Conservation (phyloP, 83 land plant genomes). For the Thuja plicata region DNA sequence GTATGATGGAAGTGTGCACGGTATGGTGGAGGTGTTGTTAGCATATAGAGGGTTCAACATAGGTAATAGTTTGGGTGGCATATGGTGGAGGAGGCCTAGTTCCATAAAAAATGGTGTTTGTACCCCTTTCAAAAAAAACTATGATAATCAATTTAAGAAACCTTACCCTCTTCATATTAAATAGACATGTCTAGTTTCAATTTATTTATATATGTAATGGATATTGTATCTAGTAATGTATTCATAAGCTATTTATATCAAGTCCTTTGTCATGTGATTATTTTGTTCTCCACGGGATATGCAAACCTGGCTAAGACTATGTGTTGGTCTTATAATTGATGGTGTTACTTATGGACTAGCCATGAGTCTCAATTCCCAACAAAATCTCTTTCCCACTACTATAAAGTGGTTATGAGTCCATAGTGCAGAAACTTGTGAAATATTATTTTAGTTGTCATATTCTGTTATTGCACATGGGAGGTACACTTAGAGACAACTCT, state of each 20-base stretch:
- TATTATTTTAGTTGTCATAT: background rate
- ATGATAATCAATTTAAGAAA: too few species aligned
- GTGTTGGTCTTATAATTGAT: background rate
- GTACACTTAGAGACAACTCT: background rate
- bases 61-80: too few species aligned
- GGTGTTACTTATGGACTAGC: background rate
- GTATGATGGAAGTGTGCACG: too few species aligned
- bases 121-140: too few species aligned
- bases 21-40: too few species aligned
- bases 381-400: background rate
- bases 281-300: background rate
- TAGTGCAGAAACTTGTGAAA: background rate
- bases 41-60: too few species aligned
- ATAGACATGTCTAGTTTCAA: too few species aligned
- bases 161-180: too few species aligned
- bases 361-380: background rate
- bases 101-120: too few species aligned
- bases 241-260: background rate
- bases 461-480: background rate
- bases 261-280: background rate
- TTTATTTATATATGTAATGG: background rate
- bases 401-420: background rate
- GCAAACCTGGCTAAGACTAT: background rate
- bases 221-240: background rate
- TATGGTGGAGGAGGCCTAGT: too few species aligned